These are phyloP conservation scores for Bertia moriformis DNA, from an alignment of 2,329 filamentous ascomycete genomes.

Conservation along the genomic window DNA sequence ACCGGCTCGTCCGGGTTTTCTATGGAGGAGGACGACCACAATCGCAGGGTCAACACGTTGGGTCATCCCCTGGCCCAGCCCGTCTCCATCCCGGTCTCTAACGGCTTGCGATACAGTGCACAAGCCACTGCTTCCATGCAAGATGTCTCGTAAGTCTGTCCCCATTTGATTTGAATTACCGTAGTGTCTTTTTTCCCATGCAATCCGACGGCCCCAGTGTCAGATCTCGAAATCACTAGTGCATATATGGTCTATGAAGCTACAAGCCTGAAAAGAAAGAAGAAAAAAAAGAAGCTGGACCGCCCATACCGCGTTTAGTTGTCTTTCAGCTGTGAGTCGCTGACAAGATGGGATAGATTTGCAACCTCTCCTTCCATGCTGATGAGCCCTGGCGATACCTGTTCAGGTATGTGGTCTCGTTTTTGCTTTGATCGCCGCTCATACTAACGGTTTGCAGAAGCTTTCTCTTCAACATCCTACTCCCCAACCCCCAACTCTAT, in stretches of 20 bases:
- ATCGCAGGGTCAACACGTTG: neutral
- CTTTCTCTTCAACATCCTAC: neutral
- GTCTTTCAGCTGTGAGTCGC: neutral
- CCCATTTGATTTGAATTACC: neutral
- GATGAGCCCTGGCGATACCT: neutral
- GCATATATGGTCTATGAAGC: neutral
- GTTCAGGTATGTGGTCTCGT: neutral
- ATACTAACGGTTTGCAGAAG: neutral
- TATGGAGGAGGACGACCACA: neutral
- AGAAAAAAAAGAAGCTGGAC: neutral
- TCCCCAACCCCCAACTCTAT: neutral
- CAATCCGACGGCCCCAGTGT: neutral
- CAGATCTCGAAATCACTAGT: neutral
- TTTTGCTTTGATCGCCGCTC: neutral
- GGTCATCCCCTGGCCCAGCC: neutral
- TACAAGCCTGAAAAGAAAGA: too few relatives aligned
- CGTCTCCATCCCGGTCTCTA: neutral
- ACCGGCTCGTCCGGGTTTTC: neutral
- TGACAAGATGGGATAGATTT: too few relatives aligned
- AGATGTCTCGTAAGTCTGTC: neutral
- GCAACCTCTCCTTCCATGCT: too few relatives aligned
- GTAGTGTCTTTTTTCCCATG: neutral
- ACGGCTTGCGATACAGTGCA: neutral
- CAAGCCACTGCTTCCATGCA: neutral
- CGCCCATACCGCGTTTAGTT: neutral